Percentiles rank a stretch among this genome's conserved stretches.
These are phyloP conservation scores for Groenewaldozyma salmanticensis DNA, from an alignment of 805 yeast species.

Conservation along the genomic window DNA sequence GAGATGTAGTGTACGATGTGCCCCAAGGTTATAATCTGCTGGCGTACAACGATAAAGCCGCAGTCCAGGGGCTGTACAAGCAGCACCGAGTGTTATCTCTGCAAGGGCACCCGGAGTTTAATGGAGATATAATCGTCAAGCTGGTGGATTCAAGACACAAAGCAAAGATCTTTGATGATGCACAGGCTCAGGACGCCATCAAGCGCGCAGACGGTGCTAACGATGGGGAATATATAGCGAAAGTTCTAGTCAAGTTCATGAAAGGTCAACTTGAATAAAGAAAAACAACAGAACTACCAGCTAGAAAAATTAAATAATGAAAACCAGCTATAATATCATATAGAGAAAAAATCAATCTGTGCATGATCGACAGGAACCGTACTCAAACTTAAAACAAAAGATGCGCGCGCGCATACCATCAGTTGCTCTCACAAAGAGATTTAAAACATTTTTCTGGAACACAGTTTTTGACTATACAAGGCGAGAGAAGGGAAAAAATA, in stretches of 20 bases:
- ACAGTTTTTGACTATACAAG: too few relatives aligned
- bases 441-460: too few relatives aligned
- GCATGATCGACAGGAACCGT: too few relatives aligned
- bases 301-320: too few relatives aligned
- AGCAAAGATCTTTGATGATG: constrained; percentile 10
- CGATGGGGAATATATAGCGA: constrained; percentile 18
- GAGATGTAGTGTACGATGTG: constrained; percentile 42
- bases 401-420: too few relatives aligned
- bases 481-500: too few relatives aligned
- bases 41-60: constrained; percentile 48
- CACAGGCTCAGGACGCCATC: constrained; percentile 10
- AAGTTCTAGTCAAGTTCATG: constrained; percentile 15
- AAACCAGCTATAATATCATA: too few relatives aligned
- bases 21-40: constrained; percentile 33
- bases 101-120: constrained; percentile 89
- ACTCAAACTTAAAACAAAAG: too few relatives aligned
- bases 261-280: constrained; percentile 1
- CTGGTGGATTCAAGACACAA: constrained; percentile 12
- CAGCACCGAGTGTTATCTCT: constrained; percentile 48
- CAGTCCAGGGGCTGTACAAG: constrained; percentile 57
- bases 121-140: constrained; percentile 22
- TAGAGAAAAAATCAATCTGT: too few relatives aligned
- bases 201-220: constrained; percentile 7
- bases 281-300: neutral
- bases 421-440: too few relatives aligned